Evolutionary conservation across 2,329 filamentous ascomycete genomes (phyloP).

Genomic region (Neonectria sp.): DNA sequence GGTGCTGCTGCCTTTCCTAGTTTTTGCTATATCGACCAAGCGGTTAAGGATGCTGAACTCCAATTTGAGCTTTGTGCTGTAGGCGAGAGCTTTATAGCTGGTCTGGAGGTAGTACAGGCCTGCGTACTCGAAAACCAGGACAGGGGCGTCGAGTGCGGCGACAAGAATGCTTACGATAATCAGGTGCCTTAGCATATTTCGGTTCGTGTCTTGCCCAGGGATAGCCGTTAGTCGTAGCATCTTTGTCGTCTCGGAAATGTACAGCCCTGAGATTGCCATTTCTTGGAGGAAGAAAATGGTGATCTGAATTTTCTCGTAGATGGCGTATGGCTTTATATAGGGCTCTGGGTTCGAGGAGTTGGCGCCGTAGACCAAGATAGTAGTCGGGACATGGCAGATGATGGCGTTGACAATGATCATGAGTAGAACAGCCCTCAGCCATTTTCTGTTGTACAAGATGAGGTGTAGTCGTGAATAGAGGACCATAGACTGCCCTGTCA

Average conservation of each 20-base stretch:
- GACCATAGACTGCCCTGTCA: slow-evolving; percentile 73
- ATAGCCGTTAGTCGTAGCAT: background rate
- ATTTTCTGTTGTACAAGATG: slow-evolving; percentile 64
- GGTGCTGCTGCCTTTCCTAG: background rate
- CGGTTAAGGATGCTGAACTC: slow-evolving; percentile 56
- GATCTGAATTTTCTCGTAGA: slow-evolving; percentile 69
- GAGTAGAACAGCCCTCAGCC: slow-evolving; percentile 64
- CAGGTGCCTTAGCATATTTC: slow-evolving; percentile 51
- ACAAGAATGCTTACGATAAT: slow-evolving; percentile 59
- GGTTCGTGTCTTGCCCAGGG: slow-evolving; percentile 32
- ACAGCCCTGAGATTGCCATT: slow-evolving; percentile 66
- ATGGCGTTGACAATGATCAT: slow-evolving; percentile 72
- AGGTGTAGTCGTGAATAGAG: slow-evolving; percentile 75
- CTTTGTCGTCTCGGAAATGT: slow-evolving; percentile 66
- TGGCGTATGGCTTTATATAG: slow-evolving; percentile 53
- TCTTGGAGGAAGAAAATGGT: slow-evolving; percentile 70
- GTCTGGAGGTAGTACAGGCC: slow-evolving; percentile 51
- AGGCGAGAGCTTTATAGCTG: slow-evolving; percentile 44
- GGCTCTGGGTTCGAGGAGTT: slow-evolving; percentile 51
- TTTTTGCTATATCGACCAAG: slow-evolving; percentile 44
- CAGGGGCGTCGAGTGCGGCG: slow-evolving; percentile 55
- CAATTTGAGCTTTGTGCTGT: slow-evolving; percentile 56
- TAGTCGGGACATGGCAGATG: slow-evolving; percentile 67
- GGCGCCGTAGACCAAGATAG: slow-evolving; percentile 68
- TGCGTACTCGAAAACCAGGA: slow-evolving; percentile 54